Percentiles rank a stretch among this genome's conserved stretches.
Evolutionary conservation across 202 grass and related monocot species (phyloP).

Genomic region (Elaeis oleifera): DNA sequence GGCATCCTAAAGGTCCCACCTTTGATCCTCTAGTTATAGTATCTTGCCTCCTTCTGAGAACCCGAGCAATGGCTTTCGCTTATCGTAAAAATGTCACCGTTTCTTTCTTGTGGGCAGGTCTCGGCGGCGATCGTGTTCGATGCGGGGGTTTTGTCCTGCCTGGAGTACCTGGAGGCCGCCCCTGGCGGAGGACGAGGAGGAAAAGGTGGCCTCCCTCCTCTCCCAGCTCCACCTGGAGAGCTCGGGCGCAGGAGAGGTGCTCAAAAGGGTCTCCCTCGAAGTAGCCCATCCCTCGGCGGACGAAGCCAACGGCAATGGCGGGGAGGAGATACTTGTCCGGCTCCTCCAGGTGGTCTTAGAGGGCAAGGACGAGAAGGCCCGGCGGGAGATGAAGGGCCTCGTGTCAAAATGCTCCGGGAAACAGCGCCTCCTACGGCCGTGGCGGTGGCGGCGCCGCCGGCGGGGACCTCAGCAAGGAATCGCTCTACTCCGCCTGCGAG

Average conservation of each 20-base stretch:
- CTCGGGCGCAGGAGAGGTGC: slow-evolving; percentile 73
- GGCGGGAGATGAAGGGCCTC: slow-evolving; percentile 93
- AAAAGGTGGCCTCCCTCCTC: slow-evolving; percentile 79
- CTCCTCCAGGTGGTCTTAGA: slow-evolving; percentile 88
- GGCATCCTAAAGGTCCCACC: slow-evolving; percentile 11
- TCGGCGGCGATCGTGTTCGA: slow-evolving; percentile 4
- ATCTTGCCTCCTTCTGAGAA: neutral
- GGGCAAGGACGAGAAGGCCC: slow-evolving; percentile 94
- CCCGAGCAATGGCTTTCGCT: too few relatives aligned
- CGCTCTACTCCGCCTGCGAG: slow-evolving; percentile 75
- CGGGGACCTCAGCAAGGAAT: slow-evolving; percentile 79
- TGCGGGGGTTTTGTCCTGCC: slow-evolving; percentile 14
- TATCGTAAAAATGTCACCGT: neutral
- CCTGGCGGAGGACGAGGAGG: slow-evolving; percentile 39
- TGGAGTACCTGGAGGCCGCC: slow-evolving; percentile 21
- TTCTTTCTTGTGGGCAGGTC: neutral
- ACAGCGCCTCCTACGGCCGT: slow-evolving; percentile 32
- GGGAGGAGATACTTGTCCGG: slow-evolving; percentile 73
- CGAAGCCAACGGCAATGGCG: slow-evolving; percentile 27
- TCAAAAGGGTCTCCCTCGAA: slow-evolving; percentile 89
- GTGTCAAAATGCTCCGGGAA: slow-evolving; percentile 98
- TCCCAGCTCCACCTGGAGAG: slow-evolving; percentile 85
- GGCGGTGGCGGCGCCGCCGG: slow-evolving; percentile 26
- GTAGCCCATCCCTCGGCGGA: slow-evolving; percentile 28
- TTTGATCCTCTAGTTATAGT: neutral